These are phyloP conservation scores for Malania oleifera DNA, from an alignment of 164 flowering plant species.

Conservation along the genomic window DNA sequence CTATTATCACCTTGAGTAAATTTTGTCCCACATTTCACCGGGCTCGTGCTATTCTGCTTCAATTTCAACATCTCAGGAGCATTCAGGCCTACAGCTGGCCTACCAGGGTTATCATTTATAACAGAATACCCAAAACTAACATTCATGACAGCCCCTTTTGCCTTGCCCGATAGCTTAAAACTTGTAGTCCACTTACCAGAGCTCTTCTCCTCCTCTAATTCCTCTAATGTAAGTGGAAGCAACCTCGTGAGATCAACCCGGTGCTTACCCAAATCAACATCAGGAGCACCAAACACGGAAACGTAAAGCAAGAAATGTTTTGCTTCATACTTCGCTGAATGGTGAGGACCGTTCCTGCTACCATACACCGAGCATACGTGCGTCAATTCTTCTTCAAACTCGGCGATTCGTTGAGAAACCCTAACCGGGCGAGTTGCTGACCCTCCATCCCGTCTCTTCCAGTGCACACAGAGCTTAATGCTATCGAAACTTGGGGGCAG, in stretches of 20 bases:
- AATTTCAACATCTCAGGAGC: slow-evolving; percentile 16
- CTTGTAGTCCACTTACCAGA: slow-evolving; percentile 90
- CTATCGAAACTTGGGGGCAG: slow-evolving; percentile 36
- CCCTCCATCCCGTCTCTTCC: slow-evolving; percentile 74
- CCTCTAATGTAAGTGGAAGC: slow-evolving; percentile 91
- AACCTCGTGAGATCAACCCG: slow-evolving; percentile 84
- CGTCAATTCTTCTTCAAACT: slow-evolving; percentile 65
- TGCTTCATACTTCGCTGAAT: slow-evolving; percentile 91
- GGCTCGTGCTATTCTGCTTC: slow-evolving; percentile 26
- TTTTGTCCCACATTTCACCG: slow-evolving; percentile 23
- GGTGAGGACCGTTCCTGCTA: slow-evolving; percentile 70
- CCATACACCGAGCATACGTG: slow-evolving; percentile 66
- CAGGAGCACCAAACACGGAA: slow-evolving; percentile 43
- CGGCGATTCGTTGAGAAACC: slow-evolving; percentile 54
- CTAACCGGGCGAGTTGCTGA: slow-evolving; percentile 44
- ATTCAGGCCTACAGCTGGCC: slow-evolving; percentile 15
- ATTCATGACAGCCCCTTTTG: slow-evolving; percentile 73
- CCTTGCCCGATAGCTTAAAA: slow-evolving; percentile 72
- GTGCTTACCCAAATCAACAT: slow-evolving; percentile 85
- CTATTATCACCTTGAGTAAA: slow-evolving; percentile 17
- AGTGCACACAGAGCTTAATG: slow-evolving; percentile 55
- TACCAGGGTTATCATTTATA: slow-evolving; percentile 32
- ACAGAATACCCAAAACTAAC: slow-evolving; percentile 83
- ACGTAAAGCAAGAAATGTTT: slow-evolving; percentile 73
- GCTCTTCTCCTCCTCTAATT: slow-evolving; percentile 84